Evolutionary conservation across 2,329 filamentous ascomycete species (phyloP), one percentile per base, ranked within the genome.

Genomic region (Dactylella cylindrospora): DNA sequence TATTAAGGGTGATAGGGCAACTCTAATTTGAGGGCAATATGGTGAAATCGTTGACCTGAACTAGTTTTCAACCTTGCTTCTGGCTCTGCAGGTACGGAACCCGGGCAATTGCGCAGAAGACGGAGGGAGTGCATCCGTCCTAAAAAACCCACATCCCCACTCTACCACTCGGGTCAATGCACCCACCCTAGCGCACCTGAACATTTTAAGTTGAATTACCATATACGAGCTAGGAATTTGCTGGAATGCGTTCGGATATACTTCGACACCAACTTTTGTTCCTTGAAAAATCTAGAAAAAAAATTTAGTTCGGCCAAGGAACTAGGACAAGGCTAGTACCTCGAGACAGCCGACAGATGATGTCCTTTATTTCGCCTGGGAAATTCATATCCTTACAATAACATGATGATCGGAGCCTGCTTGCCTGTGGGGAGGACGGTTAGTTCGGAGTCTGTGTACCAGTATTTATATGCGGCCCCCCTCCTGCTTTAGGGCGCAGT

Each of bases 71-170:
- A 19, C 35, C 25, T 32, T 25, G 44, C 32, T 44, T 47, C 55
- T 61, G 47, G n/a, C 38, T 35, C 40, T 47, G 46, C 55, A 61
- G 46, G 55, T 38, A 61, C 47, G 40, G 39, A 31, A 32, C 33
- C 32, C 29, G 8, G n/a, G 36, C 29, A 32, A 36, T 51, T 60
- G 45, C 45, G 53, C 53, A 50, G 53, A 17, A 52, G 29, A 13
- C 55, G 55, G 55, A 61, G 36, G 41, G 39, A 61, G 35, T 61
- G 55, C 46, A 61, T 61, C 55, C 55, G 55, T 47, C 55, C 33
- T 13, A 13, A 33, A 41, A 33, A 47, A 15, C 36, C 40, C 55
- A 31, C 29, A 32, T 13, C 47, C n/a, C n/a, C n/a, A n/a, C 47
- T 61, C 47, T 36, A 57, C 36, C 52, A 38, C 44, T 43, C 52